Evolutionary conservation across 495 filamentous ascomycete species (phyloP), one percentile per base, ranked within the genome.

Genomic region (Recurvomyces mirabilis): DNA sequence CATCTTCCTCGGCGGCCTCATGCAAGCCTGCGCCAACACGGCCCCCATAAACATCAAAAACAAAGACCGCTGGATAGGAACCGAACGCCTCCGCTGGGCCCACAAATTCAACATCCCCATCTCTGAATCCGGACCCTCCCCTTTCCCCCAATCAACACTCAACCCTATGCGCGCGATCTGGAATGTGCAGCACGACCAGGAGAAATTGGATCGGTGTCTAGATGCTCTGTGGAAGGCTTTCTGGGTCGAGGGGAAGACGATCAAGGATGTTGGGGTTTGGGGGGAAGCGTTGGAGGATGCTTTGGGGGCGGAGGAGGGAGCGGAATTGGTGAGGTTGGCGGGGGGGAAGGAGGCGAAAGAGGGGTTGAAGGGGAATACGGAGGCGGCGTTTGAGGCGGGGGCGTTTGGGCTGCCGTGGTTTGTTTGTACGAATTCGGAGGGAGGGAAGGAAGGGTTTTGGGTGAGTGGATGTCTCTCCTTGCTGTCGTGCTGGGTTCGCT

Each of bases 331-430:
- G 26, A 57, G 63, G 55, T 59, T 49, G 55, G 67, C 68, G 41
- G 1, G 57, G 46, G 14, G 24, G 34, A 66, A 68, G 7, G 72
- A 76, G 22, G 66, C 68, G 38, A 84, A 84, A 56, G 54, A 64
- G 7, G 36, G 60, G 3, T 56, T 86, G 35, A 53, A 39, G 0
- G 53, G 62, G 19, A 79, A 78, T 39, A 84, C 81, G 0, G 68
- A 80, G 26, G 42, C 46, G 13, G 74, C 77, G 1, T 70, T 84
- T 34, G 63, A 55, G 19, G 63, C 70, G 5, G 81, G 78, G 5
- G 78, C 77, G 1, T 87, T 87, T 61, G 82, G 81, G 4, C 53
- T 86, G 21, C 82, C 82, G 0, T 86, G 79, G 79, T 72, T 81
- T 49, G 70, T 73, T 23, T 63, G 59, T 12, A 68, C 74, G 15